A percentile compares a stretch with the other conserved stretches of the same genome.
These are phyloP conservation scores for Carpediemonas membranifera DNA, from an alignment of 78 protist genomes.

Conservation along the genomic window DNA sequence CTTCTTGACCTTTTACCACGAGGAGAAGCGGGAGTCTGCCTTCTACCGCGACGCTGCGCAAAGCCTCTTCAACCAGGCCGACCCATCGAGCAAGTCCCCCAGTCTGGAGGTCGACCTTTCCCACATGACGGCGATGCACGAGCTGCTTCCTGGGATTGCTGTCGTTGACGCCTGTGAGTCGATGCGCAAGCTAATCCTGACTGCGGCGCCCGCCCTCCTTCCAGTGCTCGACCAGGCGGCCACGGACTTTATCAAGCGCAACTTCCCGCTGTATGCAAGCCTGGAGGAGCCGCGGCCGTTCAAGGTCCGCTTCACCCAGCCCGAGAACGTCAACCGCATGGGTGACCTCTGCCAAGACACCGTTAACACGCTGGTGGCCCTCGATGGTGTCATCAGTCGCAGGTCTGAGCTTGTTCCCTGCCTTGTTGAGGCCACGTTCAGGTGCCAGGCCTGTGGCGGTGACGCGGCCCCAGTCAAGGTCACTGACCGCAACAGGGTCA, in stretches of 20 bases:
- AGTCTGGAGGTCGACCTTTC: too few species aligned
- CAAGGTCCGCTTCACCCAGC: neutral
- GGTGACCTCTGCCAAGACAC: neutral
- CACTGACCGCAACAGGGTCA: neutral
- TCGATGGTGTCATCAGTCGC: slow-evolving; percentile 15
- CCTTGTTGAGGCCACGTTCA: neutral
- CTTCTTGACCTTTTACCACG: too few species aligned
- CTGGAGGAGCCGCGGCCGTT: neutral
- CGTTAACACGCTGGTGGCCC: neutral
- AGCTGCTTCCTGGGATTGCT: too few species aligned
- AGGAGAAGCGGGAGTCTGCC: too few species aligned
- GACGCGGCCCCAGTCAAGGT: neutral
- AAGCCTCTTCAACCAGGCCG: too few species aligned
- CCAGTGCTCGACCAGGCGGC: neutral
- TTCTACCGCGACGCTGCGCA: too few species aligned
- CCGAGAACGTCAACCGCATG: neutral
- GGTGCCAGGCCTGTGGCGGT: neutral
- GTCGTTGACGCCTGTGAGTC: too few species aligned
- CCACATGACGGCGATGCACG: too few species aligned
- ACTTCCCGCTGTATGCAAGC: neutral
- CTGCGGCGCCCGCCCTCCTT: neutral
- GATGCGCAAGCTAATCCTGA: neutral
- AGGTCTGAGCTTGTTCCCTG: neutral
- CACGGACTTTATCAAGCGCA: neutral
- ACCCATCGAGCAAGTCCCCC: too few species aligned